Conservation (phyloP, 176 grass and related monocot genomes). For the Panicum miliaceum region DNA sequence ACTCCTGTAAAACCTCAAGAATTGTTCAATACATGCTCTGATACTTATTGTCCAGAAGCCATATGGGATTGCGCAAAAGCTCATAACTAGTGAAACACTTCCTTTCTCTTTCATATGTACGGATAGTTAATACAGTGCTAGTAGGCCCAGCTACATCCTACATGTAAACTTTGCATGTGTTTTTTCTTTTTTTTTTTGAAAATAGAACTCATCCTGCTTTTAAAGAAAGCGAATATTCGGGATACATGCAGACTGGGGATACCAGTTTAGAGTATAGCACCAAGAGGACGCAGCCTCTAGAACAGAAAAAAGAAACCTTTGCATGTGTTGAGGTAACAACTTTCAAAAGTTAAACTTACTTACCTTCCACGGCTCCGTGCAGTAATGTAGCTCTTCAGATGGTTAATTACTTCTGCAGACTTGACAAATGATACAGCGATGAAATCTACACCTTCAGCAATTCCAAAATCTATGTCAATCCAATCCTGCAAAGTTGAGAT, state of each 20-base stretch:
- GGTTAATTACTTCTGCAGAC: slow-evolving; percentile 93
- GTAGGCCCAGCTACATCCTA: not conserved
- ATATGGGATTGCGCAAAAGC: not conserved
- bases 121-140: not conserved
- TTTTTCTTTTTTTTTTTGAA: too few relatives aligned
- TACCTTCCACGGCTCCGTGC: slow-evolving; percentile 79
- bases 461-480: slow-evolving; percentile 99
- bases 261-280: too few relatives aligned
- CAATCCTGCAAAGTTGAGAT: slow-evolving; percentile 71
- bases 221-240: too few relatives aligned
- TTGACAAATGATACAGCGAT: slow-evolving; percentile 97
- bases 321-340: not conserved
- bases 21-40: not conserved
- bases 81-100: not conserved
- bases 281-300: too few relatives aligned
- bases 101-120: not conserved
- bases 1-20: not conserved
- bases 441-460: slow-evolving; percentile 96
- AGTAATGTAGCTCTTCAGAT: slow-evolving; percentile 97
- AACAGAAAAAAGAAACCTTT: too few relatives aligned
- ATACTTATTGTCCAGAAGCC: not conserved
- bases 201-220: too few relatives aligned
- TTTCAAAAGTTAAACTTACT: not conserved
- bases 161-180: not conserved
- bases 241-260: too few relatives aligned